Conservation (phyloP, 2,329 filamentous ascomycete species). For the Penicillium crustosum region DNA sequence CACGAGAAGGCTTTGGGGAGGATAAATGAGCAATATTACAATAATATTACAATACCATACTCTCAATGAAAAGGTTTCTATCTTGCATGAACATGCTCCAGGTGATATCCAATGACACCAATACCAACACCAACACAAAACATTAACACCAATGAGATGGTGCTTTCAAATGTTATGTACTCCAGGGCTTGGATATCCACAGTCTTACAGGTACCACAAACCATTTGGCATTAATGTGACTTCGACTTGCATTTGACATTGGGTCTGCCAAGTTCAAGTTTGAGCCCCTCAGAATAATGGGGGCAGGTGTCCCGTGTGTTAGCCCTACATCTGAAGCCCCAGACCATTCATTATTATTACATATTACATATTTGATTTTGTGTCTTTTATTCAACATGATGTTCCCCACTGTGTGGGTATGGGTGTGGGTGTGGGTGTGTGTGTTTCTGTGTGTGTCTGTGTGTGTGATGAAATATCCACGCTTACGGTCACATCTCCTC, state of each 20-base stretch:
- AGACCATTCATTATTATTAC: background rate
- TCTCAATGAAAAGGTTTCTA: background rate
- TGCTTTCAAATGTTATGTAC: background rate
- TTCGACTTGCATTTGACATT: background rate
- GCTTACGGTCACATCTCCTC: slow-evolving; percentile 18
- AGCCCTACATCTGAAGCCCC: background rate
- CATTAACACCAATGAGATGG: background rate
- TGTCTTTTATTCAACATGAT: background rate
- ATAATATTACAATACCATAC: background rate
- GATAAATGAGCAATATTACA: background rate
- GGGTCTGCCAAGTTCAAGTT: background rate
- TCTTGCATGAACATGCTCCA: background rate
- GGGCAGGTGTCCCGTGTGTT: background rate
- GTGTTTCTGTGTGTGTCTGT: slow-evolving; percentile 1
- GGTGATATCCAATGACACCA: background rate
- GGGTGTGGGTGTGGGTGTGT: no score
- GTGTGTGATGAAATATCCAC: slow-evolving; percentile 8
- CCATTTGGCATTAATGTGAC: background rate
- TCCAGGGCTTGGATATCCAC: slow-evolving; percentile 1
- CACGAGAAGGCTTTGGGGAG: background rate
- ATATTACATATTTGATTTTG: background rate
- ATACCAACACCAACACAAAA: background rate
- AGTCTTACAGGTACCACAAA: background rate
- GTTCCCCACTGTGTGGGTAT: background rate
- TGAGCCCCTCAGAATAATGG: background rate